Evolutionary conservation across 192 early-diverging fungal genomes (phyloP), one percentile per base, ranked within the genome.

Genomic region (Cetraspora pellucida): DNA sequence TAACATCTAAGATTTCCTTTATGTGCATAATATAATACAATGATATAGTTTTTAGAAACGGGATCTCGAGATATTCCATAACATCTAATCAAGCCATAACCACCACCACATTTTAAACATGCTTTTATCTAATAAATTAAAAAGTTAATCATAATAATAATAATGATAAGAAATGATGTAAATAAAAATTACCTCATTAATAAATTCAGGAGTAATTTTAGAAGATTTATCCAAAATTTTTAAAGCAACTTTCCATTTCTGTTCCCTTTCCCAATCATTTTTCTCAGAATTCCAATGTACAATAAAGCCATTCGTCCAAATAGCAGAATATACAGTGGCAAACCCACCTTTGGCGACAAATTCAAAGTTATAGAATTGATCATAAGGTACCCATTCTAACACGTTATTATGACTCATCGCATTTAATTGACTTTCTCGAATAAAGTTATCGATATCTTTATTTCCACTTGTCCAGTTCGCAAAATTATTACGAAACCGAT

Each of bases 271-370:
- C 72, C 52, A 44, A 17, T 74, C n/a, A 59, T 14, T 2, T 21
- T 58, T 59, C 58, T 59, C n/a, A 55, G 23, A 4, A 74, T 59
- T 14, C 50, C 72, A 59, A n/a, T 55, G 43, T 14, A 14, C 25
- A 43, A 59, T 58, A 9, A 45, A 45, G n/a, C 72, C 72, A 74
- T 55, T 21, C 2, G 7, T 58, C 54, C 72, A 74, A 43, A 55
- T 8, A 1, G 72, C 72, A 10, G 30, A 55, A 74, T 58, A 74
- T 37, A 74, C 72, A 5, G n/a, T 37, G 2, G 54, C 50, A 57
- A 74, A 74, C 21, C 54, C 72, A 74, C 72, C 72, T 27, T n/a
- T 21, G 14, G 44, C 72, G n/a, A 59, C 23, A 59, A 74, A 74
- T 59, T 74, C 43, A 16, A 74, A 21, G 17, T 13, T 30, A n/a